Evolutionary conservation across 371 early-diverging fungal species (phyloP), one percentile per base, ranked within the genome.

Genomic region (Saksenaea oblongispora): DNA sequence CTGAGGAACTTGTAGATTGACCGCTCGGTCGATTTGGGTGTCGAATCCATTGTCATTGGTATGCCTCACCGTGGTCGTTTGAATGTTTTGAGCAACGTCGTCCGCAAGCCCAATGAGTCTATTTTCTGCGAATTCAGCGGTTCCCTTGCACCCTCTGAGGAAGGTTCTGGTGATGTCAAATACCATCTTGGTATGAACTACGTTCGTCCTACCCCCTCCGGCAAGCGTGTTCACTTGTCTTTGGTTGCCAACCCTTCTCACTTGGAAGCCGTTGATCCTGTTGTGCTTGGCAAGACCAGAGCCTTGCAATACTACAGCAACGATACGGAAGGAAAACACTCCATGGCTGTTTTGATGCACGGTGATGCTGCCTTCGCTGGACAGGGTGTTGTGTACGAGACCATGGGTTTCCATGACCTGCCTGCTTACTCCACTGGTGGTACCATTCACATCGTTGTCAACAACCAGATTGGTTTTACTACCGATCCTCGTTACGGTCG

Each of bases 401-500:
- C 98, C 34, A 83, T 98, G 66, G 98, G 97, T 36, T 91, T 98
- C 84, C 88, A 90, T 65, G 96, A 97, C 66, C 82, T 98, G 57
- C 97, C 98, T 18, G 86, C 89, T 41, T 98, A 96, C 85, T 88
- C 94, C 53, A 95, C 95, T 34, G 98, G 98, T 64, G 98, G 98
- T 58, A 95, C 97, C 22, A 85, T 98, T 64, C 98, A 98, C 83
- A 90, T 98, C 68, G 91, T 98, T 56, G 94, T 96, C 74, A 98
- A 98, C 88, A 98, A 98, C 87, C 98, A 98, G 82, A 92, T 98
- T 61, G 98, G 98, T 57, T 98, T 96, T 83, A 98, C 98, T 26
- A 98, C 98, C 26, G 96, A 97, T 73, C 96, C 98, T 35, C 90
- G 94, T 56, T 94, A 92, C 75, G 86, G 95, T 47, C 94, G 98